Conservation (phyloP, 371 early-diverging fungal species). For the Mucor racemosus region DNA sequence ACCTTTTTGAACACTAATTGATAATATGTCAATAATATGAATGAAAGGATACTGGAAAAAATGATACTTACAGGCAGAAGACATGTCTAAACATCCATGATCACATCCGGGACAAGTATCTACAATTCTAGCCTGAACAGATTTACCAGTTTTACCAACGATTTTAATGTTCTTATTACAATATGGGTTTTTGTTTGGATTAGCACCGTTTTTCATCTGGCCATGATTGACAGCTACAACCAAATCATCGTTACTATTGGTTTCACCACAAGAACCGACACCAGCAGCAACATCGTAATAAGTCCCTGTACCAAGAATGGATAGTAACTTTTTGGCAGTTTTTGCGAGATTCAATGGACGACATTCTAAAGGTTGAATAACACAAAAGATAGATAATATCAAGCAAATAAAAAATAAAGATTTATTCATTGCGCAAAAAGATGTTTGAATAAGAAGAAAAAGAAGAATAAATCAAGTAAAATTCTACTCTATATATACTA, state of each 20-base stretch:
- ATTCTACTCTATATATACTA: not conserved
- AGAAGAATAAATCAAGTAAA: not conserved
- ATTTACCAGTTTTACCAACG: slow-evolving; percentile 31
- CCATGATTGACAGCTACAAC: slow-evolving; percentile 30
- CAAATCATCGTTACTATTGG: slow-evolving; percentile 11
- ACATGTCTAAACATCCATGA: slow-evolving; percentile 57
- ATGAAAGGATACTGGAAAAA: not conserved
- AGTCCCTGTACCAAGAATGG: slow-evolving; percentile 25
- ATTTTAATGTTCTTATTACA: slow-evolving; percentile 23
- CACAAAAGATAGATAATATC: not conserved
- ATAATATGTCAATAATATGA: not conserved
- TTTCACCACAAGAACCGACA: slow-evolving; percentile 26
- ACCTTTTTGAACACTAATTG: slow-evolving; percentile 30
- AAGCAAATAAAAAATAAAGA: slow-evolving; percentile 2
- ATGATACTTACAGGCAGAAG: slow-evolving; percentile 33
- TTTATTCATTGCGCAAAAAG: slow-evolving; percentile 15
- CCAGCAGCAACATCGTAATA: slow-evolving; percentile 29
- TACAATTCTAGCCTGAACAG: slow-evolving; percentile 49
- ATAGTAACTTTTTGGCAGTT: slow-evolving; percentile 3
- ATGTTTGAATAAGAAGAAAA: not conserved
- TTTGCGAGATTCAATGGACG: slow-evolving; percentile 15
- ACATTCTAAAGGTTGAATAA: slow-evolving; percentile 5
- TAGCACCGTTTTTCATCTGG: slow-evolving; percentile 37
- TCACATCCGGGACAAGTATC: slow-evolving; percentile 64
- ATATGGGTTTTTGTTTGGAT: slow-evolving; percentile 37